Evolutionary conservation across 768 basidiomycete species (phyloP).

Genomic region (Leccinum boreale): DNA sequence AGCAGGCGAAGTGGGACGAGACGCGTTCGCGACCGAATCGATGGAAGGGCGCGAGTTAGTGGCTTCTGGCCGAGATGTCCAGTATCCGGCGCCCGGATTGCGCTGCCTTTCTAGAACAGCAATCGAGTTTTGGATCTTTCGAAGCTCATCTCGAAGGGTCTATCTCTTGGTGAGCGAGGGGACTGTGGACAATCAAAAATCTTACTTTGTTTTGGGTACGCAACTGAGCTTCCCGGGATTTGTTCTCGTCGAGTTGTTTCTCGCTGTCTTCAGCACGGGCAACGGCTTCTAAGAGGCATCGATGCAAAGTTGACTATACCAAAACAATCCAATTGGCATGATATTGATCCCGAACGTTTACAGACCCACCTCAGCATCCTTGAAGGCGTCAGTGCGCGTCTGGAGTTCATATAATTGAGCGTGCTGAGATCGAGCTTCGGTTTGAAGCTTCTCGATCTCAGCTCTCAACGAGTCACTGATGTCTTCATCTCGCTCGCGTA

Average conservation of each 20-base stretch:
- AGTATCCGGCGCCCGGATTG: slow-evolving; percentile 93
- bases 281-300: slow-evolving; percentile 47
- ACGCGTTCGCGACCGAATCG: slow-evolving; percentile 42
- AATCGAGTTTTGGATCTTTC: slow-evolving; percentile 93
- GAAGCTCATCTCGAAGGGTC: slow-evolving; percentile 90
- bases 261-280: slow-evolving; percentile 53
- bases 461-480: slow-evolving; percentile 46
- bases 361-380: slow-evolving; percentile 61
- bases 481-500: slow-evolving; percentile 57
- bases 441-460: slow-evolving; percentile 52
- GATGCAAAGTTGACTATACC: slow-evolving; percentile 42
- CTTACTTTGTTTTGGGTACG: slow-evolving; percentile 76
- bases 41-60: slow-evolving; percentile 35
- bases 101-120: slow-evolving; percentile 86
- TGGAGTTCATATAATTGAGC: slow-evolving; percentile 55
- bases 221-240: slow-evolving; percentile 64
- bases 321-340: not conserved
- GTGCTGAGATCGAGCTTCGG: slow-evolving; percentile 46
- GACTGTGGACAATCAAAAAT: not conserved
- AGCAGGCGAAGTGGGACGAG: slow-evolving; percentile 33
- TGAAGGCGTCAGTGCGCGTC: slow-evolving; percentile 43
- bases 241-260: slow-evolving; percentile 70
- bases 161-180: slow-evolving; percentile 31
- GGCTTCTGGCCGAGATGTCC: slow-evolving; percentile 51
- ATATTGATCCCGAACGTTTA: not conserved